Evolutionary conservation across 768 basidiomycete species (phyloP), one percentile per base, ranked within the genome.

Genomic region (Boletus tomentosulus): DNA sequence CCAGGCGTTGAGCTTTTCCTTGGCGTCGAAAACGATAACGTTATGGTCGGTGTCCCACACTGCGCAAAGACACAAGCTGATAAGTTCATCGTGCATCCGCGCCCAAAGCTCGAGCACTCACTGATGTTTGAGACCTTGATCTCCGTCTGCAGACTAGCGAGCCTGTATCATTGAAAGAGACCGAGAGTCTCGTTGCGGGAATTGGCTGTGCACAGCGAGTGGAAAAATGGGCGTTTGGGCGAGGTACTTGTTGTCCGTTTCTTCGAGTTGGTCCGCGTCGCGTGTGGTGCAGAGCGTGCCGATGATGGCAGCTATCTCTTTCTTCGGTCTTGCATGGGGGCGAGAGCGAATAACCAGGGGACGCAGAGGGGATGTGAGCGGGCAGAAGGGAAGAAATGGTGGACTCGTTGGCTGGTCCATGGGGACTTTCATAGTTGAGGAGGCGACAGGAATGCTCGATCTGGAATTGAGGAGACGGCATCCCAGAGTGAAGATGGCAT

Each of bases 151-250:
- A 84, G 85, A 12, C 82, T 85, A 62, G 84, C 66, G 33, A 87
- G 72, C 47, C 85, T 81, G 63, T 84, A 84, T 82, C 83, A 86
- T 78, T 85, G 82, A 63, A 63, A 85, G 33, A 86, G 75, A 11
- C 81, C 63, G 3, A 86, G 71, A 25, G 87, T 71, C 22, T 71
- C 67, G 16, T 81, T 77, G 50, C 85, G 74, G 15, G 84, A 85
- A 50, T 75, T 73, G 22, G 77, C 74, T 0, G 63, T 74, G 71
- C 78, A 85, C 27, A 86, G 53, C 0, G 85, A 83, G 64, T 87
- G 84, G 38, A 73, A 75, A 63, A 87, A 82, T 71, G 74, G 25
- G 81, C 83, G 56, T 87, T 77, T 3, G 71, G 66, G 61, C 82
- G n/a, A n/a, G n/a, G n/a, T n/a, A 85, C 45, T 71, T 77, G 12